These are phyloP conservation scores for Candida methanosorbosa DNA, from an alignment of 805 yeast genomes.

Conservation along the genomic window DNA sequence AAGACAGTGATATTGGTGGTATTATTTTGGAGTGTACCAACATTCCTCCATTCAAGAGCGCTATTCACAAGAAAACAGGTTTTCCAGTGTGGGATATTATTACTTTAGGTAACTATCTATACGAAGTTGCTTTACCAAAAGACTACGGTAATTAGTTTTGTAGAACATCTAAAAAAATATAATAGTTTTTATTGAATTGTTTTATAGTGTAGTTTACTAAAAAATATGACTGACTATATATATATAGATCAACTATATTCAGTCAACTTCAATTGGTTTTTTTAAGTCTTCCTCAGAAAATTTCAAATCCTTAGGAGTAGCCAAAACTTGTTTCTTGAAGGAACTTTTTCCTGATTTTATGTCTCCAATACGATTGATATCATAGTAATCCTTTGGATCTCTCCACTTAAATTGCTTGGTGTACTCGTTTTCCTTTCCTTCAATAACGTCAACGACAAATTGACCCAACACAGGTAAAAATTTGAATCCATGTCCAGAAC, in stretches of 20 bases:
- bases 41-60: conserved; percentile 21
- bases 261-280: too few species aligned
- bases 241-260: too few species aligned
- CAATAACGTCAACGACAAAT: conserved; percentile 23
- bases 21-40: conserved; percentile 25
- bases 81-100: conserved; percentile 23
- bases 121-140: conserved; percentile 1
- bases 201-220: too few species aligned
- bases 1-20: conserved; percentile 14
- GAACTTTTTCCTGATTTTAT: conserved; percentile 11
- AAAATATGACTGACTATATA: too few species aligned
- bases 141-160: too few species aligned
- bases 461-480: conserved; percentile 25
- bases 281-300: not conserved
- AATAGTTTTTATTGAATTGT: too few species aligned
- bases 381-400: conserved; percentile 15
- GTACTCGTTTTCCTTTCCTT: conserved; percentile 21
- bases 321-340: conserved; percentile 12
- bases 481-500: conserved; percentile 28
- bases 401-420: conserved; percentile 26
- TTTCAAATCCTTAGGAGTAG: conserved; percentile 18
- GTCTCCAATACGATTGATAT: conserved; percentile 22
- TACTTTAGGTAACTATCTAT: conserved; percentile 22
- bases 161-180: too few species aligned
- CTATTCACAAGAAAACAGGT: conserved; percentile 15